Percentiles rank a stretch among this genome's conserved stretches.
phyloP scores from a whole-genome alignment of 331 rosid genomes.

The Quercus phellos region DNA sequence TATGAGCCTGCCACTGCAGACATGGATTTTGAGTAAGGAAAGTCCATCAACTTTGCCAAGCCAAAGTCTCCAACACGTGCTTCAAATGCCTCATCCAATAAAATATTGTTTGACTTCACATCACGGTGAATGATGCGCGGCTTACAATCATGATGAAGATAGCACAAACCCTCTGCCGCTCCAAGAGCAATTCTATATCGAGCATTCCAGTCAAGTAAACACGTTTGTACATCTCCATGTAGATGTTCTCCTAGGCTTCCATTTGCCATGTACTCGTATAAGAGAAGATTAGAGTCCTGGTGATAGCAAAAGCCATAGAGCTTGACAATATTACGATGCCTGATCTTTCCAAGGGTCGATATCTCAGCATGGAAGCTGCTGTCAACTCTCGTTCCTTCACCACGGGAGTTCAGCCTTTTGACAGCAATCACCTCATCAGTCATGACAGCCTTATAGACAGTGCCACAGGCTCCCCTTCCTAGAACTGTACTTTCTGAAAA shows the following conservation, averaged over 20 bases:
- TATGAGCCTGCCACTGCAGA: constrained; percentile 82
- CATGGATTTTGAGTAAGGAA: constrained; percentile 71
- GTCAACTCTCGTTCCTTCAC: constrained; percentile 57
- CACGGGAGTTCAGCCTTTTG: constrained; percentile 57
- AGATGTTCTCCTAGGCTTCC: constrained; percentile 75
- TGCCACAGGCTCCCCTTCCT: constrained; percentile 78
- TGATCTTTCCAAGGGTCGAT: constrained; percentile 72
- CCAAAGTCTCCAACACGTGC: constrained; percentile 80
- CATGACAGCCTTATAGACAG: constrained; percentile 67
- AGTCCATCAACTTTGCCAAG: constrained; percentile 65
- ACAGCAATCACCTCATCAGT: constrained; percentile 54
- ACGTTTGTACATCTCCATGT: constrained; percentile 38
- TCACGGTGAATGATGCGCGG: constrained; percentile 76
- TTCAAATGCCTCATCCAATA: constrained; percentile 51
- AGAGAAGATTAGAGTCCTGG: constrained; percentile 67
- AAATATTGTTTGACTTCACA: constrained; percentile 68
- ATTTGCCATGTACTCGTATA: constrained; percentile 66
- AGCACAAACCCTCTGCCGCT: constrained; percentile 73
- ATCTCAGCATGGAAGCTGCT: constrained; percentile 70
- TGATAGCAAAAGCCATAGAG: constrained; percentile 67
- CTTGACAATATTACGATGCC: constrained; percentile 75
- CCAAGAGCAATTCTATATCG: constrained; percentile 66
- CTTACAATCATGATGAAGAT: constrained; percentile 67
- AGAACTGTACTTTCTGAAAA: constrained; percentile 49
- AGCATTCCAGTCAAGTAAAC: constrained; percentile 49